phyloP scores from a whole-genome alignment of 495 filamentous ascomycete species.

The Bacidia gigantensis region DNA sequence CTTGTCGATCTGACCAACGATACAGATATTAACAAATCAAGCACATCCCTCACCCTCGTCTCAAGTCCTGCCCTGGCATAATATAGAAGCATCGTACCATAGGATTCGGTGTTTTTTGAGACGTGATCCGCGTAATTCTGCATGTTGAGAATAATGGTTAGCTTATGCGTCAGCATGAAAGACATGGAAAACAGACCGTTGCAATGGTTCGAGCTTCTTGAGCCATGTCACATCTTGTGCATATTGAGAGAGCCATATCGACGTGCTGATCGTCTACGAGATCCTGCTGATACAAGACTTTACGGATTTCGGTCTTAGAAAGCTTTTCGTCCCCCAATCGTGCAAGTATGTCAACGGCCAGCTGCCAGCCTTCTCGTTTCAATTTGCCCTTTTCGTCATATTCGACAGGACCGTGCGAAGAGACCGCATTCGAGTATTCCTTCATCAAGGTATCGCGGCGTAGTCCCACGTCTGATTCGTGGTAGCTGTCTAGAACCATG shows the following conservation, averaged over 20 bases:
- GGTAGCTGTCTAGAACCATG: slow-evolving; percentile 47
- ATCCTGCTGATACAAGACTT: slow-evolving; percentile 48
- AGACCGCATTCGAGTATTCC: slow-evolving; percentile 50
- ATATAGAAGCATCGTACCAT: slow-evolving; percentile 72
- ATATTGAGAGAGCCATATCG: slow-evolving; percentile 59
- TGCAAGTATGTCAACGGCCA: slow-evolving; percentile 62
- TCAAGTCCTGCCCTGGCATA: slow-evolving; percentile 66
- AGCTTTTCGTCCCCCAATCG: slow-evolving; percentile 52
- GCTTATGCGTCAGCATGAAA: slow-evolving; percentile 3
- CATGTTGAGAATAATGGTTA: neutral
- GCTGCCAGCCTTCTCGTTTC: slow-evolving; percentile 63
- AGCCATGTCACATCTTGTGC: slow-evolving; percentile 55
- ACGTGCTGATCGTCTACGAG: slow-evolving; percentile 51
- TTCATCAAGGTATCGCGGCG: slow-evolving; percentile 56
- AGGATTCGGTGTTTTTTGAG: slow-evolving; percentile 49
- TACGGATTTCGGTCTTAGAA: slow-evolving; percentile 52
- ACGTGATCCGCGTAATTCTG: slow-evolving; percentile 66
- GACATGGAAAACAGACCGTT: slow-evolving; percentile 44
- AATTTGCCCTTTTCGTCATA: slow-evolving; percentile 27
- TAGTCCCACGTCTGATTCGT: slow-evolving; percentile 23
- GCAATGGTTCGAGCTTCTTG: slow-evolving; percentile 57
- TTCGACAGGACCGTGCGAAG: slow-evolving; percentile 6
- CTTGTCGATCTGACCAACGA: slow-evolving; percentile 71
- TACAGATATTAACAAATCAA: slow-evolving; percentile 74
- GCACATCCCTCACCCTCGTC: slow-evolving; percentile 62